A percentile compares a stretch with the other conserved stretches of the same genome.
Conservation (phyloP, 2,329 filamentous ascomycete species). For the Diaporthe citriasiana region DNA sequence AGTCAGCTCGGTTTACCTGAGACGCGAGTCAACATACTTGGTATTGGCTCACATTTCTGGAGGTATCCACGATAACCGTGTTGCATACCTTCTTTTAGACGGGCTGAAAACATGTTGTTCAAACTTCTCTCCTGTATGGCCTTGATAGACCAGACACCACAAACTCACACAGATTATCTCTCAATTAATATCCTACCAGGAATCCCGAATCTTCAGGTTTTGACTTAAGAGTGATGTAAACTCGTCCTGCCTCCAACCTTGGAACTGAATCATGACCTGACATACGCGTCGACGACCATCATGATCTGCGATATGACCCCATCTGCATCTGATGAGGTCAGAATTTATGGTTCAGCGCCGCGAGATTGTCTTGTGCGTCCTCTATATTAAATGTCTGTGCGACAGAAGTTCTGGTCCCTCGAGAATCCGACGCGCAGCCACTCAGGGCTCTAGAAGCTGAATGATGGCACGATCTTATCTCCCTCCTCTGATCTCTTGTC, state of each 20-base stretch:
- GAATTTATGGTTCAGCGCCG: not conserved
- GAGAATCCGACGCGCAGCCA: not conserved
- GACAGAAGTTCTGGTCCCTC: constrained; percentile 1
- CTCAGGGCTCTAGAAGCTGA: not conserved
- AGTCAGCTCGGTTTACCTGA: not conserved
- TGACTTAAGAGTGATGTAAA: not conserved
- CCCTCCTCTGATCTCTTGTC: not conserved
- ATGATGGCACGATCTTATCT: not conserved
- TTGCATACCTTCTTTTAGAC: not conserved
- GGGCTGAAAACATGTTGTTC: not conserved
- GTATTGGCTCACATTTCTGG: not conserved
- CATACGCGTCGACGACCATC: not conserved
- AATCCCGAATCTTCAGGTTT: not conserved
- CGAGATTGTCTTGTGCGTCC: constrained; percentile 11
- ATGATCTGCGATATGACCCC: not conserved
- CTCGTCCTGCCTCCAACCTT: not conserved
- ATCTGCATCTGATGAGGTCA: not conserved
- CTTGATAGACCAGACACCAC: not conserved
- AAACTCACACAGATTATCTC: not conserved
- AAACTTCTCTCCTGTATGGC: not conserved
- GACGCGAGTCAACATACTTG: not conserved
- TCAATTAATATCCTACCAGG: not conserved
- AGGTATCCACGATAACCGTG: not conserved
- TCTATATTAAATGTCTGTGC: constrained; percentile 24
- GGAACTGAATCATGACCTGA: not conserved